Evolutionary conservation across 306 rosid genomes (phyloP).

Genomic region (Chamaecrista fasciculata): DNA sequence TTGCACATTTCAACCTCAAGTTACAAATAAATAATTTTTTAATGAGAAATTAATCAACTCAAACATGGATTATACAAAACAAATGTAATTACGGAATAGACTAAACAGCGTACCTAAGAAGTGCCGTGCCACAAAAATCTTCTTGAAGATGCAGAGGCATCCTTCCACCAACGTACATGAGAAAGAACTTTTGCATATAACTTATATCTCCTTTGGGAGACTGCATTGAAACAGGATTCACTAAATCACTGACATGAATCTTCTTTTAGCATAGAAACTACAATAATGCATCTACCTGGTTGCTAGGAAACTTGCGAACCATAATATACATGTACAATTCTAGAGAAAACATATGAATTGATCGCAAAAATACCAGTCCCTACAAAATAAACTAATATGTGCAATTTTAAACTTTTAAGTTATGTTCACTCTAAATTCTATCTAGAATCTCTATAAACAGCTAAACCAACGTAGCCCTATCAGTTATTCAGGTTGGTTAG

Average conservation of each 20-base stretch:
- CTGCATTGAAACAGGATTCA: conserved; percentile 43
- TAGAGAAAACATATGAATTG: too few relatives aligned
- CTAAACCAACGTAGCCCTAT: conserved; percentile 9
- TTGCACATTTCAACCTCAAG: neutral
- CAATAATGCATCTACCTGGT: neutral
- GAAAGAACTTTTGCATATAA: conserved; percentile 85
- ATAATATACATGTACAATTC: neutral
- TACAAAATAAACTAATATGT: too few relatives aligned
- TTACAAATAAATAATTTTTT: neutral
- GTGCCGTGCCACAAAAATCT: conserved; percentile 90
- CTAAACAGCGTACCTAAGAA: conserved; percentile 64
- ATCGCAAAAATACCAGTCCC: too few relatives aligned
- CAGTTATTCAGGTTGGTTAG: neutral
- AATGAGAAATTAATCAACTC: conserved; percentile 10
- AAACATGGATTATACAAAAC: neutral
- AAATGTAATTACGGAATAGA: neutral
- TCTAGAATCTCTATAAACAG: neutral
- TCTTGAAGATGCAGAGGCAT: conserved; percentile 85
- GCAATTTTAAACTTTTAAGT: too few relatives aligned
- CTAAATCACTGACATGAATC: conserved; percentile 22
- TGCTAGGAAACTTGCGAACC: neutral
- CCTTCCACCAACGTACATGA: conserved; percentile 89
- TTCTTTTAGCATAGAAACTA: neutral
- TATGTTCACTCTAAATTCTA: too few relatives aligned
- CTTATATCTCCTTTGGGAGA: conserved; percentile 94